A percentile compares a stretch with the other conserved stretches of the same genome.
phyloP scores from a whole-genome alignment of 495 filamentous ascomycete species.

The Trichoderma erinaceum region DNA sequence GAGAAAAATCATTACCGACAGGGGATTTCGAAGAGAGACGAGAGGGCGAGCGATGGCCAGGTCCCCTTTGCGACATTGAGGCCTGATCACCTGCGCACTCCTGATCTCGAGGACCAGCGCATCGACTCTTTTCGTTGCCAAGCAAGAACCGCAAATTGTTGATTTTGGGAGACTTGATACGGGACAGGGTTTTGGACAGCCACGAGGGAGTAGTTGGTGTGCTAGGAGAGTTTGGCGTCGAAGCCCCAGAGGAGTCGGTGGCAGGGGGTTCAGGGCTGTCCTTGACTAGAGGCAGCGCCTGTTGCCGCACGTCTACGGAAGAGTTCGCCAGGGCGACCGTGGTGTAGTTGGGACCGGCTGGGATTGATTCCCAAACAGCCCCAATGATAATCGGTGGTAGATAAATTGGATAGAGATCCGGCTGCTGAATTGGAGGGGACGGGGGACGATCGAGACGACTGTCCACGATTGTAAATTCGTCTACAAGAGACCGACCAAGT shows the following conservation, averaged over 20 bases:
- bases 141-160: background rate
- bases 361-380: conserved; percentile 16
- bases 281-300: conserved; percentile 4
- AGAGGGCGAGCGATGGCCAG: conserved; percentile 44
- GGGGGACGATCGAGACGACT: background rate
- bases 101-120: conserved; percentile 43
- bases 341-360: conserved; percentile 5
- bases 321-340: conserved; percentile 14
- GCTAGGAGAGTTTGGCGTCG: conserved; percentile 1
- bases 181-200: background rate
- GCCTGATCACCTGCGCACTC: conserved; percentile 50
- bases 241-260: conserved; percentile 3
- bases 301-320: conserved; percentile 13
- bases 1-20: conserved; percentile 29
- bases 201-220: conserved; percentile 15
- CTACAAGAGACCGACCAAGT: background rate
- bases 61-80: conserved; percentile 55
- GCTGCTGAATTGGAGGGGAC: background rate
- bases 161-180: background rate
- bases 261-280: conserved; percentile 3
- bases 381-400: background rate
- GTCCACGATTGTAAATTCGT: background rate
- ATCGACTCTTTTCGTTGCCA: conserved; percentile 38
- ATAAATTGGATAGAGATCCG: background rate
- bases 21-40: conserved; percentile 21